phyloP scores from a whole-genome alignment of 192 early-diverging fungal genomes.

The Gryganskiella cystojenkinii region DNA sequence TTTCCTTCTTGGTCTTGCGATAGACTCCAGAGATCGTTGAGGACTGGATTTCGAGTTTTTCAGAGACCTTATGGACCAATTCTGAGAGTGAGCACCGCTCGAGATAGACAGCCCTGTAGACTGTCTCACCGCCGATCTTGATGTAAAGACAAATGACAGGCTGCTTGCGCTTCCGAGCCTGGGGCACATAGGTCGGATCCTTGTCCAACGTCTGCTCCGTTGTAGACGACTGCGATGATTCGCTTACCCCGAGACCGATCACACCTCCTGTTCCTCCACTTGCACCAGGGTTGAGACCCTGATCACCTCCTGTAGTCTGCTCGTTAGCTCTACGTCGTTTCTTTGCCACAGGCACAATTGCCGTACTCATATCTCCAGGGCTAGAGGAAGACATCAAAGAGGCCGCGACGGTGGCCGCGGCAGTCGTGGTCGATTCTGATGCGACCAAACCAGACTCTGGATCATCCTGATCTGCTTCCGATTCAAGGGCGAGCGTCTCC shows the following conservation, averaged over 20 bases:
- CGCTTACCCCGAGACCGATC: neutral
- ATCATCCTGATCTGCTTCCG: neutral
- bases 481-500: conserved; percentile 45
- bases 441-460: neutral
- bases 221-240: conserved; percentile 19
- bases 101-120: conserved; percentile 74
- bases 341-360: conserved; percentile 15
- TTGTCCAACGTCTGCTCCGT: conserved; percentile 62
- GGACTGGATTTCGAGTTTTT: conserved; percentile 59
- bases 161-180: conserved; percentile 47
- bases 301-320: conserved; percentile 5
- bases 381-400: neutral
- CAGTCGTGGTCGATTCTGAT: neutral
- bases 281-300: conserved; percentile 7
- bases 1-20: conserved; percentile 60
- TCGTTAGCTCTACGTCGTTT: conserved; percentile 26
- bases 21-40: conserved; percentile 52
- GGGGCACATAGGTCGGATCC: conserved; percentile 74
- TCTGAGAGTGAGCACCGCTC: conserved; percentile 64
- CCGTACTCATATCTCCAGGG: neutral
- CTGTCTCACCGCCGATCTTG: conserved; percentile 61
- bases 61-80: conserved; percentile 59
- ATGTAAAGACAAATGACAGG: conserved; percentile 66
- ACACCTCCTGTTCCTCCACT: conserved; percentile 11
- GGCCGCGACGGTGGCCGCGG: neutral